Base-by-base conservation (phyloP, 306 rosid species). In the Cicer arietinum region DNA sequence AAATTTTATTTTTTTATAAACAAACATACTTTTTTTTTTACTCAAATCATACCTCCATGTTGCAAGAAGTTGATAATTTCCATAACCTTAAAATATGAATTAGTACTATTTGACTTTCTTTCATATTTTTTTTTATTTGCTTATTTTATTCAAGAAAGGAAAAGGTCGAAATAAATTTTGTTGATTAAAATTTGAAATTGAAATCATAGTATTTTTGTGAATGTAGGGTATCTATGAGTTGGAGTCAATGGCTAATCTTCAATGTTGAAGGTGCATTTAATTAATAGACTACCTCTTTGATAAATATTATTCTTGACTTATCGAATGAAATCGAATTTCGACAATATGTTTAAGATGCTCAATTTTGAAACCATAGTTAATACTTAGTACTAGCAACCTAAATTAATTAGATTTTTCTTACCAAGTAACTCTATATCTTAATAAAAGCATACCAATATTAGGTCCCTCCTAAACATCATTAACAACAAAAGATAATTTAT, bases 401-500 rank as follows among this genome's bases (percentile, higher is more conserved):
- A 25, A 25, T 25, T 25, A 41, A 77, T 46, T n/a, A 20, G 16
- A 73, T 13, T 41, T 65, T 7, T 43, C 61, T 18, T 12, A 40
- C 71, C 63, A 39, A 37, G 50, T 50, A 37, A 56, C 4, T 35
- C 10, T 13, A 42, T 54, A 4, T 25, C 18, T 25, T 37, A 20
- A 53, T 8, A 42, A 53, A 43, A 18, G 4, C 7, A 40, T 35
- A 6, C 65, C 14, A 22, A 54, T 73, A 65, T 51, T 9, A 50
- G 20, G 71, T 57, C 16, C 22, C 11, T 58, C 39, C 40, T 45
- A 73, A 73, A 9, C 20, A 35, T 40, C 16, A 20, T 54, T 54
- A 81, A 53, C 37, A 67, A 17, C 77, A 54, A 80, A 60, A 51
- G 22, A 16, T 13, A 62, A 53, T 18, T 44, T 45, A 76, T 76